Evolutionary conservation across 371 early-diverging fungal species (phyloP).

Genomic region (Umbelopsis sp.): DNA sequence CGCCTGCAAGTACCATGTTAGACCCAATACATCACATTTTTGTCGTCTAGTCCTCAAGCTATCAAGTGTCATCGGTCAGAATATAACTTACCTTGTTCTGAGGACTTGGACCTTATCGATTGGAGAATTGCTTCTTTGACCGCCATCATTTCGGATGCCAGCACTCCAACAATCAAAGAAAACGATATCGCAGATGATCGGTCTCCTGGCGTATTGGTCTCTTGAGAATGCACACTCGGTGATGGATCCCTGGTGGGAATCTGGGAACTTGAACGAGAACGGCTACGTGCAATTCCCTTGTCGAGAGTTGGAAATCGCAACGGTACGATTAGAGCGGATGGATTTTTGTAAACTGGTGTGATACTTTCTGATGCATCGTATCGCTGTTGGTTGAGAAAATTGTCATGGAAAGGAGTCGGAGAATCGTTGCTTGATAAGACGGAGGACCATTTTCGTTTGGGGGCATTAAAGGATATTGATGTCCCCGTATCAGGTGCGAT

Average conservation of each 20-base stretch:
- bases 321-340: background rate
- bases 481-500: background rate
- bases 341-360: background rate
- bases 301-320: background rate
- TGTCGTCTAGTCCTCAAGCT: background rate
- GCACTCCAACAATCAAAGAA: background rate
- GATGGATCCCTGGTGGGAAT: background rate
- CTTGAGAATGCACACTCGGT: background rate
- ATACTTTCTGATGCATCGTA: background rate
- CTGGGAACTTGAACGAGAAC: background rate
- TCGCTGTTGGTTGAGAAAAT: background rate
- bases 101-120: background rate
- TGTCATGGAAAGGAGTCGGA: background rate
- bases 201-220: background rate
- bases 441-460: background rate
- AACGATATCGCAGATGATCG: background rate
- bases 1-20: background rate
- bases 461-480: background rate
- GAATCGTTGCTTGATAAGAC: background rate
- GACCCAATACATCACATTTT: background rate
- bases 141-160: conserved; percentile 5
- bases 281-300: background rate
- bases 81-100: background rate
- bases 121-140: background rate
- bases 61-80: background rate